phyloP scores from a whole-genome alignment of 75 land plant species.

The Cryptomeria japonica region DNA sequence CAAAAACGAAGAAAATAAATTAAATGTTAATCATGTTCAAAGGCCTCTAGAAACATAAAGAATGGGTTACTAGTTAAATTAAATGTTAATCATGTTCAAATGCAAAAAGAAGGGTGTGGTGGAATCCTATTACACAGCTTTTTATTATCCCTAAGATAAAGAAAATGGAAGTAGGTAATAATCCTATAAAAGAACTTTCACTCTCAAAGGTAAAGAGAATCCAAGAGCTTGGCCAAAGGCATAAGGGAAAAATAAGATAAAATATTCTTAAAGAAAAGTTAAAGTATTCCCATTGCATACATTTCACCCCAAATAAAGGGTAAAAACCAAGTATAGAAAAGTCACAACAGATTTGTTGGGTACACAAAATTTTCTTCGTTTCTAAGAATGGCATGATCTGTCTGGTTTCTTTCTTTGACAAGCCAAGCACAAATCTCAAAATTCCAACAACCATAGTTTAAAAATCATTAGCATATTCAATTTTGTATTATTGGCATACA shows the following conservation, averaged over 20 bases:
- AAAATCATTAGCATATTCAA: neutral
- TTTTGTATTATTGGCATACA: no score
- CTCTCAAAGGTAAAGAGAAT: neutral
- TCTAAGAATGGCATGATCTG: neutral
- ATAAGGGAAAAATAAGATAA: no score
- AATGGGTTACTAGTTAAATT: no score
- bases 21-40: no score
- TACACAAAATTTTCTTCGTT: neutral
- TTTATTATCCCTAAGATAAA: neutral
- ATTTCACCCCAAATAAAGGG: neutral
- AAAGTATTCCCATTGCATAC: neutral
- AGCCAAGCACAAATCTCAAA: constrained; percentile 7
- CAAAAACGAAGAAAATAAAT: no score
- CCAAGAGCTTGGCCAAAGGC: neutral
- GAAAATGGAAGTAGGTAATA: neutral
- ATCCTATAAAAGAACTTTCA: neutral
- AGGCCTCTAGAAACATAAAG: no score
- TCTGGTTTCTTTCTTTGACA: neutral
- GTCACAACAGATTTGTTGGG: neutral
- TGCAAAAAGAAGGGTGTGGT: neutral
- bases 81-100: no score
- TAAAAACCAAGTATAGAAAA: neutral
- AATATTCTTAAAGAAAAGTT: neutral
- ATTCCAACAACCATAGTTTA: neutral
- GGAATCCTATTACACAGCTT: neutral